Base-by-base conservation (phyloP, 2,329 filamentous ascomycete genomes). In the Colletotrichum caudatum region DNA sequence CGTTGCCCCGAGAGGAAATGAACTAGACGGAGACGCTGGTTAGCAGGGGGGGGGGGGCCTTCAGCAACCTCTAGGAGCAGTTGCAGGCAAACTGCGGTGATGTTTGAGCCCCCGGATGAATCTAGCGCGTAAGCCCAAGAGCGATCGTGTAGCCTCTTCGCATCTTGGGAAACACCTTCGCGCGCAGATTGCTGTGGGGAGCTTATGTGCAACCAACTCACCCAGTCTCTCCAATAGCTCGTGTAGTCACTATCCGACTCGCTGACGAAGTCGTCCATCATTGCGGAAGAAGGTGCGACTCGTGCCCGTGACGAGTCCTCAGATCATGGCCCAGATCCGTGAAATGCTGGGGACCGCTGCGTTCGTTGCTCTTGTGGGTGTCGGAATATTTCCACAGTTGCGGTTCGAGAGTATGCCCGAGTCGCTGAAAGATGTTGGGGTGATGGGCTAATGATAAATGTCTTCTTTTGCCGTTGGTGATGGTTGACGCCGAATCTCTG, bases 211-310 rank as follows among this genome's bases (percentile, higher is more conserved):
- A 57, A 6, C 9, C 3, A 7, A 91, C 94, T 85, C 87, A 98
- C 96, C 96, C 96, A 99, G 84, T 99, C 96, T 82, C 95, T 89
- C 96, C 96, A 99, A 83, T 98, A 99, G 84, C 94, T 98, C 60
- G 96, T 98, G 82, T 98, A 99, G 85, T 99, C 96, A 83, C 95
- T 98, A 81, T 99, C 96, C 16, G 95, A 97, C 83, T 99, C 96
- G 80, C 94, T 98, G 76, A 94, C 95, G 83, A 96, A 98, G 84
- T 98, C 95, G 81, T 98, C 96, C 96, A 98, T 98, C 78, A 80
- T 85, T 74, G 65, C 74, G 37, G 61, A 66, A 66, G 29, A 56
- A 59, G 33, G 60, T 73, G 72, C 69, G 70, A 61, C 59, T 73
- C 66, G 69, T 65, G 23, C 48, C 35, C 37, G 53, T 70, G 66